Conservation (phyloP, 306 rosid species). For the Echinosophora koreensis region DNA sequence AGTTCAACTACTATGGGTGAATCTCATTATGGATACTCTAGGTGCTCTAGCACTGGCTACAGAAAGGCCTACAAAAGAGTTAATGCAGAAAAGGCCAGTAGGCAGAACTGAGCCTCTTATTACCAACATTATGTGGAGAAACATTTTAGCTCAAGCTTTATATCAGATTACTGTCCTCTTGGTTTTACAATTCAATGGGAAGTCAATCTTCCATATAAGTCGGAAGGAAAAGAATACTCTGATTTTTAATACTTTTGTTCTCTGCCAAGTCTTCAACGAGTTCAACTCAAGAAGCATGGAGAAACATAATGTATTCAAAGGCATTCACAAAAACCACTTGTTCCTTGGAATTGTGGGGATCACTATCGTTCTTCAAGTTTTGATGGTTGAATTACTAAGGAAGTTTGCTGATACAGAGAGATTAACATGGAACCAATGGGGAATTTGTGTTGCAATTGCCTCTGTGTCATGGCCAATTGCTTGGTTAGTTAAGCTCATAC, state of each 20-base stretch:
- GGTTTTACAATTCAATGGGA: slow-evolving; percentile 76
- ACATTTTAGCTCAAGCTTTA: slow-evolving; percentile 76
- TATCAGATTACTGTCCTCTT: slow-evolving; percentile 76
- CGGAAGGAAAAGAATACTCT: slow-evolving; percentile 71
- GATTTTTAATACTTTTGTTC: slow-evolving; percentile 83
- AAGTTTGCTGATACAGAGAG: slow-evolving; percentile 83
- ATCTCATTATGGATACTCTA: slow-evolving; percentile 89
- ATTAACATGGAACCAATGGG: slow-evolving; percentile 74
- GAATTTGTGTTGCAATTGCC: slow-evolving; percentile 63
- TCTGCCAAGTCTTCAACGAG: slow-evolving; percentile 92
- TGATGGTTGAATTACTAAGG: slow-evolving; percentile 86
- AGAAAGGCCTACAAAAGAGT: slow-evolving; percentile 81
- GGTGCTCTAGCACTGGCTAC: slow-evolving; percentile 96
- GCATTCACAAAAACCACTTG: slow-evolving; percentile 64
- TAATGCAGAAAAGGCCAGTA: slow-evolving; percentile 74
- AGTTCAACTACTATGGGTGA: slow-evolving; percentile 87
- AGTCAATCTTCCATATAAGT: slow-evolving; percentile 61
- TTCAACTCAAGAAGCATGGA: slow-evolving; percentile 88
- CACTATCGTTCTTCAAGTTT: slow-evolving; percentile 76
- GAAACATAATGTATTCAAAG: slow-evolving; percentile 77
- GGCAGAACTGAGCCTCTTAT: slow-evolving; percentile 88
- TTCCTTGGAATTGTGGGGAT: slow-evolving; percentile 81
- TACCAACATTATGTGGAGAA: slow-evolving; percentile 92
- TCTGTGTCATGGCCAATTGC: slow-evolving; percentile 86
- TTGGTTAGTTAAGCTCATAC: slow-evolving; percentile 70